Conservation (phyloP, 306 rosid genomes). For the Vicia villosa region DNA sequence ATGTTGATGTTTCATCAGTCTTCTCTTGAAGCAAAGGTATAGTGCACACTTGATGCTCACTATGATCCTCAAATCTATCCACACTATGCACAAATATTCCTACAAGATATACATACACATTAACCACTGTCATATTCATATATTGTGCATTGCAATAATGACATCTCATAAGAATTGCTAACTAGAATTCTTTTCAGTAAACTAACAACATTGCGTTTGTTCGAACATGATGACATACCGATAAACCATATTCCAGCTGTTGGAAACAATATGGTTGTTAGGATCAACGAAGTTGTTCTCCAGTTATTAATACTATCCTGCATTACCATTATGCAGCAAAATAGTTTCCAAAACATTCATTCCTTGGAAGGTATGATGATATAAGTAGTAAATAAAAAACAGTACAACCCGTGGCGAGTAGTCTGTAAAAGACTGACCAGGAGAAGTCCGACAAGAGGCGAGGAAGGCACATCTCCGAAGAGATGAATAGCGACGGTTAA, state of each 20-base stretch:
- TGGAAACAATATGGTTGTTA: constrained; percentile 65
- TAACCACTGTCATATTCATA: background rate
- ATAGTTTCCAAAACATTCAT: no score
- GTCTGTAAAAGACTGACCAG: constrained; percentile 49
- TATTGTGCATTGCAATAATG: no score
- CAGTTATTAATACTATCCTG: constrained; percentile 75
- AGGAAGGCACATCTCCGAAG: constrained; percentile 87
- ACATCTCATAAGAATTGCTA: no score
- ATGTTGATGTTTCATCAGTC: constrained; percentile 38
- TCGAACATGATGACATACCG: constrained; percentile 48
- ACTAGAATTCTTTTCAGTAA: no score
- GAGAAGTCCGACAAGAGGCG: constrained; percentile 88
- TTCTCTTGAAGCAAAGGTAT: constrained; percentile 59
- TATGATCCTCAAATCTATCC: constrained; percentile 65
- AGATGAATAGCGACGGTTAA: constrained; percentile 81
- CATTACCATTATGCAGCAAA: background rate
- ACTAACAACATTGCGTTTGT: no score
- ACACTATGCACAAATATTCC: constrained; percentile 66
- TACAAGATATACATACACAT: constrained; percentile 33
- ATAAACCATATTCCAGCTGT: constrained; percentile 77
- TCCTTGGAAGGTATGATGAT: no score
- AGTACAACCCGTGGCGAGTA: background rate
- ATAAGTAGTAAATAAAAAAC: no score
- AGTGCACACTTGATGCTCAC: constrained; percentile 43
- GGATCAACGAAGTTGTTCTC: constrained; percentile 66